Percentiles rank a stretch among this genome's conserved stretches.
Conservation (phyloP, 352 stramenopile species). For the Phytopythium aichiense region DNA sequence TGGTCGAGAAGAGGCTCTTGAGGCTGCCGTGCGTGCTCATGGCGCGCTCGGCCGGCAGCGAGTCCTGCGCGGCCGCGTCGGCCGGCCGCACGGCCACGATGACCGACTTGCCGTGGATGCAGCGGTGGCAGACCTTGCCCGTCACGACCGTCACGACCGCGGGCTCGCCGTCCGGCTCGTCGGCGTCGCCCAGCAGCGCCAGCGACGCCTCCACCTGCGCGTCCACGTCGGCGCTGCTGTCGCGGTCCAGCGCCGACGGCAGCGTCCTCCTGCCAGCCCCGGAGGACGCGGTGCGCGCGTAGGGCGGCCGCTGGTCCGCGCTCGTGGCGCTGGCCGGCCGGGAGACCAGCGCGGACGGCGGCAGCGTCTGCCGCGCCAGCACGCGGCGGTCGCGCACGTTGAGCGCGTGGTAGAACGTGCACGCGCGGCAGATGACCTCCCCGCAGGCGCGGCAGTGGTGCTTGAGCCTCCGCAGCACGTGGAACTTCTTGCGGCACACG, state of each 20-base stretch:
- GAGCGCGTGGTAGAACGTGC: conserved; percentile 39
- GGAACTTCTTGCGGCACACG: conserved; percentile 64
- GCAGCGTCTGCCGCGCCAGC: background rate
- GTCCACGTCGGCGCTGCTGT: conserved; percentile 9
- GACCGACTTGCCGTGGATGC: conserved; percentile 30
- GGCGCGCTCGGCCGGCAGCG: background rate
- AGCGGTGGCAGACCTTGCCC: conserved; percentile 59
- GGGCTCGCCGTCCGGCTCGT: conserved; percentile 16
- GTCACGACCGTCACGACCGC: conserved; percentile 36
- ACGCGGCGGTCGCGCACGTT: conserved; percentile 27
- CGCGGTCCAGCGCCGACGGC: background rate
- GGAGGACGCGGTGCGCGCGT: background rate
- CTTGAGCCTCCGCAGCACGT: conserved; percentile 46
- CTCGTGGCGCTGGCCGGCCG: background rate
- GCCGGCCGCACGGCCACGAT: background rate
- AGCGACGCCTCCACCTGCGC: conserved; percentile 23
- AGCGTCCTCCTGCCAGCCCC: background rate
- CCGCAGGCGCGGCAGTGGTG: conserved; percentile 74
- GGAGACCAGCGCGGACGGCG: background rate
- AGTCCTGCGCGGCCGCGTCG: no score
- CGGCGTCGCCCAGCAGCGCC: conserved; percentile 16
- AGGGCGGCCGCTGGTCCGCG: background rate
- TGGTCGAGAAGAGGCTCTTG: conserved; percentile 4
- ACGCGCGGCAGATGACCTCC: conserved; percentile 57
- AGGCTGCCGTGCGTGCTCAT: background rate